Evolutionary conservation across 805 yeast genomes (phyloP), one percentile per base, ranked within the genome.

Genomic region (Sugiyamaella lignohabitans): DNA sequence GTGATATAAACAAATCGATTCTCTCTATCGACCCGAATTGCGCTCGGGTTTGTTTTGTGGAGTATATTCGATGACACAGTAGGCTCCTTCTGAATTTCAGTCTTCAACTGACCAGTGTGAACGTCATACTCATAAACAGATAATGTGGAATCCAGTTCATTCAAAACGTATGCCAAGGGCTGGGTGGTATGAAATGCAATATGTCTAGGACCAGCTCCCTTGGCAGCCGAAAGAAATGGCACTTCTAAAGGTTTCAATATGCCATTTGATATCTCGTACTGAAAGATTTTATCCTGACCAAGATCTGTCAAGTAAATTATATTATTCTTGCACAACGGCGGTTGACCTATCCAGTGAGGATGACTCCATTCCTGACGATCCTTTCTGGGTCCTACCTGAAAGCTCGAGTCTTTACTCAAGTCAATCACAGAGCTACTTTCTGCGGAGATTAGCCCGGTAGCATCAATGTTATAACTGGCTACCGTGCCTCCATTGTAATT

Each of bases 321-420:
- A 19, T 38, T 38, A 8, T 27, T 38, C 11, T 18, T 40, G 8
- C 42, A 18, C 23, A 47, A 30, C 36, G 42, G 39, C 20, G 23
- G 22, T n/a, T 11, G 27, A 10, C 50, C 50, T 8, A 47, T 32
- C 50, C 50, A 47, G 29, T 47, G 50, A 21, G 50, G 46, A 30
- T 47, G 50, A 30, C 42, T 21, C n/a, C 37, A 29, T n/a, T 47
- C 50, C 38, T 47, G 50, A n/a, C 50, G 42, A 18, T 27, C 50
- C 11, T 30, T 17, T 11, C 23, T 29, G 10, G 50, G 50, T 2
- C 50, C 50, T 42, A 37, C 19, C 11, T 27, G 16, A 16, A 19
- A 14, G 21, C 21, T n/a, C 6, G 18, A n/a, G 6, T 17, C 20
- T 16, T 10, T 5, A n/a, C 11, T 17, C 6, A 14, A 17, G 11